Evolutionary conservation across 2,329 filamentous ascomycete genomes (phyloP).

Genomic region (Didymosphaeria variabile): DNA sequence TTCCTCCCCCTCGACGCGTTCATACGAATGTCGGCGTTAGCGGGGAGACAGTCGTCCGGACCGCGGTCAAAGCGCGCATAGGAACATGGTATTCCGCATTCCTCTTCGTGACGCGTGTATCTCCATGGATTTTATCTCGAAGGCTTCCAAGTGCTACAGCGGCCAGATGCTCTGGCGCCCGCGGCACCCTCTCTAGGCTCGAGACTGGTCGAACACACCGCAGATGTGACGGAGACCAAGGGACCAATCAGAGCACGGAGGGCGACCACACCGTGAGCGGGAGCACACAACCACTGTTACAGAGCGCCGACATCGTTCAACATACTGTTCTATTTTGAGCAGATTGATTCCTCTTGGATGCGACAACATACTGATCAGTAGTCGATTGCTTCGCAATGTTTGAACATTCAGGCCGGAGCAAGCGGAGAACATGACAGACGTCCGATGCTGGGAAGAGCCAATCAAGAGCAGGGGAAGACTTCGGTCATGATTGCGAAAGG

Average conservation of each 20-base stretch:
- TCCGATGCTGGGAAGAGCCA: no score
- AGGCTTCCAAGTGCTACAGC: neutral
- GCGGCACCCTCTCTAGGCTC: neutral
- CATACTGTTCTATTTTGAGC: no score
- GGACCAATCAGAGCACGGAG: neutral
- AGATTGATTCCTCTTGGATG: no score
- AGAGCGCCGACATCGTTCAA: neutral
- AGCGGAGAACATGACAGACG: no score
- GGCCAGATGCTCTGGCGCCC: neutral
- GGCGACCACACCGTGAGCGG: neutral
- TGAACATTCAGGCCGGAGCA: no score
- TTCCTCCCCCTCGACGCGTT: neutral
- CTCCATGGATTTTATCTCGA: no score
- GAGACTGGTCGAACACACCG: neutral
- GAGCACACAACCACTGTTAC: neutral
- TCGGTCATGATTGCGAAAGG: no score
- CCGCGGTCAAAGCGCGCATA: neutral
- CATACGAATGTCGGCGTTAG: constrained; percentile 6
- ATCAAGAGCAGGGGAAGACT: no score
- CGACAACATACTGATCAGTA: no score
- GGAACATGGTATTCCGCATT: neutral
- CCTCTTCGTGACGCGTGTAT: neutral
- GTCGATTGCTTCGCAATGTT: no score
- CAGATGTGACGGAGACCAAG: neutral
- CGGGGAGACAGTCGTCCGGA: constrained; percentile 3